phyloP scores from a whole-genome alignment of 305 asterid genomes.

The Fraxinus sp. region DNA sequence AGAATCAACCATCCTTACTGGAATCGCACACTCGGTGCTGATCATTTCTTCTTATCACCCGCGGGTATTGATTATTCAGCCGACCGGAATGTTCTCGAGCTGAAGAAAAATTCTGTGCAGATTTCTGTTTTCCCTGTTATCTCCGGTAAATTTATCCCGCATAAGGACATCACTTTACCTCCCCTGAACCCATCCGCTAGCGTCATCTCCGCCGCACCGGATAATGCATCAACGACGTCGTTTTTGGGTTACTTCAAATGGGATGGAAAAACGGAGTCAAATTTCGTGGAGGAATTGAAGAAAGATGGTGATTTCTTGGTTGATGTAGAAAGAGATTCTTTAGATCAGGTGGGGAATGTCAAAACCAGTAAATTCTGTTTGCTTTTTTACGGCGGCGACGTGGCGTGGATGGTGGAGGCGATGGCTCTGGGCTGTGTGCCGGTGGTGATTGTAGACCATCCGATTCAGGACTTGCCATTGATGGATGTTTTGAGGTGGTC shows the following conservation, averaged over 20 bases:
- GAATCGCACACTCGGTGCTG: slow-evolving; percentile 92
- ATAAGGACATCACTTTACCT: slow-evolving; percentile 75
- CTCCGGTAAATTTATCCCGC: slow-evolving; percentile 72
- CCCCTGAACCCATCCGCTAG: slow-evolving; percentile 33
- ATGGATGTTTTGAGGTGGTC: slow-evolving; percentile 78
- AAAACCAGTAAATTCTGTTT: slow-evolving; percentile 62
- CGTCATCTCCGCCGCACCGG: slow-evolving; percentile 18
- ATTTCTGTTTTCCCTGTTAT: slow-evolving; percentile 65
- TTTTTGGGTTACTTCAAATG: slow-evolving; percentile 51
- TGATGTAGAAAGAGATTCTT: slow-evolving; percentile 40
- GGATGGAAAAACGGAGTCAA: slow-evolving; percentile 41
- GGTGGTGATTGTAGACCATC: slow-evolving; percentile 71
- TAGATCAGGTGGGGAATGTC: slow-evolving; percentile 21
- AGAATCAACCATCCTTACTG: slow-evolving; percentile 57
- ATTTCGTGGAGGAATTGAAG: slow-evolving; percentile 54
- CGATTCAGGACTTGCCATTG: slow-evolving; percentile 84
- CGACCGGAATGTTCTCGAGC: slow-evolving; percentile 71
- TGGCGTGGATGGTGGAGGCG: slow-evolving; percentile 52
- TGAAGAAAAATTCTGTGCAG: slow-evolving; percentile 81
- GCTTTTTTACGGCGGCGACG: slow-evolving; percentile 48
- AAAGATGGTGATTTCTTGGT: slow-evolving; percentile 44
- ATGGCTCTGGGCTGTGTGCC: slow-evolving; percentile 86
- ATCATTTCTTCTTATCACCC: slow-evolving; percentile 68
- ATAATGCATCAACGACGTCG: slow-evolving; percentile 14
- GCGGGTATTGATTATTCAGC: slow-evolving; percentile 67